phyloP scores from a whole-genome alignment of 169 alveolate genomes.

The Eimeria necatrix region DNA sequence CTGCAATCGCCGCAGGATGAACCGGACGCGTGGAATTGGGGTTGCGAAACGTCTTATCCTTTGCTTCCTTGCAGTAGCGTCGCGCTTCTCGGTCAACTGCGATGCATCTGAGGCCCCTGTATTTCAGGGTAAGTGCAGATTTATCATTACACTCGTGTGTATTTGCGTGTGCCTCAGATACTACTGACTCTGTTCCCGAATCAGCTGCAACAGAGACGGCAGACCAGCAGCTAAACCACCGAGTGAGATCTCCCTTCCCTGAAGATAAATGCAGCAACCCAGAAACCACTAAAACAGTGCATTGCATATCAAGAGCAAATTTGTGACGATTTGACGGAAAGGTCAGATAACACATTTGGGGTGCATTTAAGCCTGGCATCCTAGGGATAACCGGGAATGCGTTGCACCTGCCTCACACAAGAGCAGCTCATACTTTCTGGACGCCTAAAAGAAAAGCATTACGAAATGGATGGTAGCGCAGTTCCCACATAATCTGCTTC shows the following conservation, averaged over 20 bases:
- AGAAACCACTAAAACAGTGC: background rate
- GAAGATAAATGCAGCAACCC: background rate
- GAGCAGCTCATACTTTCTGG: no score
- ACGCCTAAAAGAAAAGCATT: no score
- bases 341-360: no score
- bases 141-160: background rate
- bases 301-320: no score
- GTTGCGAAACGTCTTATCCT: slow-evolving; percentile 73
- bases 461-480: no score
- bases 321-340: no score
- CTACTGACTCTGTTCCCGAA: slow-evolving; percentile 2
- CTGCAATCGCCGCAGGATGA: slow-evolving; percentile 60
- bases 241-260: slow-evolving; percentile 80
- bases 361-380: no score
- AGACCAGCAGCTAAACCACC: slow-evolving; percentile 81
- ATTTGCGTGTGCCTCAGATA: background rate
- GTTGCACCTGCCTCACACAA: no score
- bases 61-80: slow-evolving; percentile 73
- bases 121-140: background rate
- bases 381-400: no score
- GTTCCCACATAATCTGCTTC: no score
- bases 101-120: slow-evolving; percentile 64
- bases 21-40: slow-evolving; percentile 39
- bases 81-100: slow-evolving; percentile 80
- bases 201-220: slow-evolving; percentile 56